A percentile compares a stretch with the other conserved stretches of the same genome.
Conservation (phyloP, 2,329 filamentous ascomycete genomes). For the Botrytis fabae region DNA sequence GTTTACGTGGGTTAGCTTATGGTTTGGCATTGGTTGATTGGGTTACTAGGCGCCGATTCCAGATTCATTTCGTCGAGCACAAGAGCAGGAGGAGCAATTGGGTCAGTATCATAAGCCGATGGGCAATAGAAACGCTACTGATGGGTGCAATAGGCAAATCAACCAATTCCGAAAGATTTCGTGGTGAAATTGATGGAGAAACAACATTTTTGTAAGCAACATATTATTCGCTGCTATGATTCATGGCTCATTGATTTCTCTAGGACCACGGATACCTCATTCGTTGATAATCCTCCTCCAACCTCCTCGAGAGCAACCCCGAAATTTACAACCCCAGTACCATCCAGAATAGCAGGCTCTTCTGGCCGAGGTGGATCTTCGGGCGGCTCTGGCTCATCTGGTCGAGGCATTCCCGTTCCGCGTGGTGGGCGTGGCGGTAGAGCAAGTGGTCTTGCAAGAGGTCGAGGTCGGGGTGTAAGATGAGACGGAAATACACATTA, state of each 20-base stretch:
- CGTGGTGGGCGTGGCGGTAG: conserved; percentile 39
- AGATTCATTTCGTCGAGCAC: conserved; percentile 75
- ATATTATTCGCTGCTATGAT: conserved; percentile 6
- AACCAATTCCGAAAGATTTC: conserved; percentile 43
- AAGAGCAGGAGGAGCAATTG: conserved; percentile 55
- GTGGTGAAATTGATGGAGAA: conserved; percentile 57
- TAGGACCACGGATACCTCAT: conserved; percentile 88
- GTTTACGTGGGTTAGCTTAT: conserved; percentile 22
- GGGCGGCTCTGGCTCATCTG: conserved; percentile 34
- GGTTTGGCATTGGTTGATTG: conserved; percentile 16
- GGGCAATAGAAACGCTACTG: conserved; percentile 21
- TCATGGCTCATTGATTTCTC: conserved; percentile 27
- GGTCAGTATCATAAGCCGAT: conserved; percentile 38
- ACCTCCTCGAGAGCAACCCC: conserved; percentile 52
- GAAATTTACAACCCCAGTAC: conserved; percentile 42
- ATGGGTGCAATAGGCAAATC: conserved; percentile 33
- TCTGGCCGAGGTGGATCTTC: conserved; percentile 26
- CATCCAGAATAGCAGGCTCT: conserved; percentile 33
- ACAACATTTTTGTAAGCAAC: conserved; percentile 76
- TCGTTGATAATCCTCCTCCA: conserved; percentile 82
- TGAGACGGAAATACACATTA: conserved; percentile 30
- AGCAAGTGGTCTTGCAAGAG: conserved; percentile 41
- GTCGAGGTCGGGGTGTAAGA: conserved; percentile 37
- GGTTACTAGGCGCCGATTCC: conserved; percentile 69
- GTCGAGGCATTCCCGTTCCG: conserved; percentile 38